These are phyloP conservation scores for Citrus reticulata DNA, from an alignment of 345 rosid genomes.

Conservation along the genomic window DNA sequence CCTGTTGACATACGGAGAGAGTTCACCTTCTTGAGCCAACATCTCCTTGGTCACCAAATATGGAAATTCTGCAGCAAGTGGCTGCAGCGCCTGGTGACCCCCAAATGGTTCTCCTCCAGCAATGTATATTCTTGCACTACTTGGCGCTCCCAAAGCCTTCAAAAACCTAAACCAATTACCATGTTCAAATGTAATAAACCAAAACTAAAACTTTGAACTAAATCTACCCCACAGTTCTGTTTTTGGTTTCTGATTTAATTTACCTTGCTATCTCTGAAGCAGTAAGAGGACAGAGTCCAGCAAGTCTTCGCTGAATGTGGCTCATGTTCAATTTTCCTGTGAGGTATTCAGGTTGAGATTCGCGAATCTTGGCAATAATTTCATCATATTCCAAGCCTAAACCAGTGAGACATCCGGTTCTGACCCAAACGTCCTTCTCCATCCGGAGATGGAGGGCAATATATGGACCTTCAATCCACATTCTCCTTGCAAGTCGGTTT, in stretches of 20 bases:
- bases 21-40: conserved; percentile 56
- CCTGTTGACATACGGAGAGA: conserved; percentile 47
- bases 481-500: conserved; percentile 57
- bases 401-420: conserved; percentile 75
- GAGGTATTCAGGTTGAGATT: conserved; percentile 45
- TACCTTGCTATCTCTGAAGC: conserved; percentile 64
- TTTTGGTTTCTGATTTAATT: conserved; percentile 9
- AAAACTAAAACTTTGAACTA: not conserved
- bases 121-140: conserved; percentile 45
- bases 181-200: not conserved
- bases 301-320: conserved; percentile 45
- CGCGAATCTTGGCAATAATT: conserved; percentile 32
- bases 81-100: conserved; percentile 51
- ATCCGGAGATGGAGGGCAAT: conserved; percentile 67
- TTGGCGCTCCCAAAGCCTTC: conserved; percentile 68
- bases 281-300: conserved; percentile 69
- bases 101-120: conserved; percentile 85
- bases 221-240: not conserved
- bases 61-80: conserved; percentile 47
- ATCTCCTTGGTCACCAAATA: conserved; percentile 53
- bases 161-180: conserved; percentile 38
- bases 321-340: conserved; percentile 54
- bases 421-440: conserved; percentile 76
- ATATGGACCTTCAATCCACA: conserved; percentile 83
- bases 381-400: conserved; percentile 52